phyloP scores from a whole-genome alignment of 345 rosid genomes.

The Durio zibethinus region DNA sequence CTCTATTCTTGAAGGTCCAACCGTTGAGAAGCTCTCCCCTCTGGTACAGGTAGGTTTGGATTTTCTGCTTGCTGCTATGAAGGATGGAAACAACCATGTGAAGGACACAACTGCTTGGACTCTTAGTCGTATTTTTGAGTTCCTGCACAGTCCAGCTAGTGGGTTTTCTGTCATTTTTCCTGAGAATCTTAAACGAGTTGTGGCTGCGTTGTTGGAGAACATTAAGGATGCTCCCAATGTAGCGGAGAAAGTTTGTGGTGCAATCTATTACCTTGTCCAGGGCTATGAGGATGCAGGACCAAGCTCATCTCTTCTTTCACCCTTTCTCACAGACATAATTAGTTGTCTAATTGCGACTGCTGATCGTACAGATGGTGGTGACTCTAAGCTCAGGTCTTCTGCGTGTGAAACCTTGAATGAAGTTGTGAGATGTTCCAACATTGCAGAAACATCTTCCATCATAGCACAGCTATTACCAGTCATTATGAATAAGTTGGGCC shows the following conservation, averaged over 20 bases:
- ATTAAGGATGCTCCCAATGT: slow-evolving; percentile 76
- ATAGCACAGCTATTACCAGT: slow-evolving; percentile 72
- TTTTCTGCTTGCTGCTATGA: slow-evolving; percentile 75
- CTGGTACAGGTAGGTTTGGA: slow-evolving; percentile 73
- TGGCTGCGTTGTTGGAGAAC: slow-evolving; percentile 67
- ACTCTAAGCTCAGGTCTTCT: slow-evolving; percentile 73
- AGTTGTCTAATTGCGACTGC: slow-evolving; percentile 60
- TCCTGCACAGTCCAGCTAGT: slow-evolving; percentile 67
- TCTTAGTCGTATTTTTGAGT: slow-evolving; percentile 83
- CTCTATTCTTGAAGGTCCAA: slow-evolving; percentile 89
- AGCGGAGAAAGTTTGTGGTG: slow-evolving; percentile 93
- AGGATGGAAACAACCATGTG: slow-evolving; percentile 84
- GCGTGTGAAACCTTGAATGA: slow-evolving; percentile 92
- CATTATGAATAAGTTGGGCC: slow-evolving; percentile 64
- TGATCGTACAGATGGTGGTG: slow-evolving; percentile 65
- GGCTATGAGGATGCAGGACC: slow-evolving; percentile 81
- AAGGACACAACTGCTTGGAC: slow-evolving; percentile 98
- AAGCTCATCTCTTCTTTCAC: slow-evolving; percentile 63
- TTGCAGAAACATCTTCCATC: slow-evolving; percentile 56
- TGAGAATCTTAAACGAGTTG: slow-evolving; percentile 58
- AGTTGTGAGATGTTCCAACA: slow-evolving; percentile 79
- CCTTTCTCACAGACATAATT: slow-evolving; percentile 61
- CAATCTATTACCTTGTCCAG: slow-evolving; percentile 88
- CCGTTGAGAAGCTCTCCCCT: slow-evolving; percentile 68
- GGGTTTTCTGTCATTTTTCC: slow-evolving; percentile 67